phyloP scores from a whole-genome alignment of 306 rosid species.

The Arachis stenosperma region DNA sequence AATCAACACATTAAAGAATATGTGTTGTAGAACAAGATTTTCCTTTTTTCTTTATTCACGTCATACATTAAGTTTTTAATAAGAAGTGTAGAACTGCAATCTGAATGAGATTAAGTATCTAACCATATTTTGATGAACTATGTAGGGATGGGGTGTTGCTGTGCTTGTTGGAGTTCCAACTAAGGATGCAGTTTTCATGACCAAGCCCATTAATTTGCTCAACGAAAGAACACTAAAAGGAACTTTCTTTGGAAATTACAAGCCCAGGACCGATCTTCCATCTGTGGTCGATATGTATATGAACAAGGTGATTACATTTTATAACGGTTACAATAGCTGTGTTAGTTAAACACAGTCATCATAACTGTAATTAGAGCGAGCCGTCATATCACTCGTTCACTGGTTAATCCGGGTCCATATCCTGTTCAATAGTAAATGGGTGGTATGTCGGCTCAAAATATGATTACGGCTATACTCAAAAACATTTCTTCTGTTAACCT shows the following conservation, averaged over 20 bases:
- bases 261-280: conserved; percentile 55
- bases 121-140: background rate
- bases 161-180: conserved; percentile 59
- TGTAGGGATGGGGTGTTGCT: conserved; percentile 62
- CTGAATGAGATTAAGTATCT: background rate
- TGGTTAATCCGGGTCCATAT: no score
- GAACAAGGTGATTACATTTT: conserved; percentile 45
- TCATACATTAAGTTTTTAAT: background rate
- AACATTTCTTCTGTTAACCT: no score
- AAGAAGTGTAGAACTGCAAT: background rate
- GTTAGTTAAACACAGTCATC: no score
- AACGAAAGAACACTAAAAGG: conserved; percentile 56
- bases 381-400: no score
- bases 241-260: conserved; percentile 63
- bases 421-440: no score
- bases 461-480: no score
- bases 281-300: conserved; percentile 57
- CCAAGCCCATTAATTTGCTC: conserved; percentile 48
- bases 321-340: background rate
- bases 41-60: background rate
- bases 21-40: background rate
- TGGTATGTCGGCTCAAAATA: no score
- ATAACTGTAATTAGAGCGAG: no score
- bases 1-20: background rate
- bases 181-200: conserved; percentile 51